Base-by-base conservation (phyloP, 1,139 yeast species). In the Scheffersomyces titani region DNA sequence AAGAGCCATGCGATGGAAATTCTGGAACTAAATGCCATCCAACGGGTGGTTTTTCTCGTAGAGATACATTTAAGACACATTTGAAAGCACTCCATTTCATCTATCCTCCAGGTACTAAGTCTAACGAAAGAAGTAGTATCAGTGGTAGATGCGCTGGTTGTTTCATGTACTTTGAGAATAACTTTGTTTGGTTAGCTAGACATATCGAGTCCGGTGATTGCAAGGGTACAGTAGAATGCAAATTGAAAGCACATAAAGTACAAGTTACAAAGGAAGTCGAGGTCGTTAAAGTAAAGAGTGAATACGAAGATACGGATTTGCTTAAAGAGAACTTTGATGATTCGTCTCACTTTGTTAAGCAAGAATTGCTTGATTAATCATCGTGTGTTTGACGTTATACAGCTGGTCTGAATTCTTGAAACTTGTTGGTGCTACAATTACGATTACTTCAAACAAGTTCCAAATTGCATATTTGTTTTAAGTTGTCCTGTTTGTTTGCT, bases 91-190 rank as follows among this genome's bases (percentile, higher is more conserved):
- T 84, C 53, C 88, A 84, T 69, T 84, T 84, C 65, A 78, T 82
- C 21, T 84, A 84, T 63, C 88, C 88, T 21, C 83, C 86, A 30
- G 87, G 87, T 2, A 83, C 87, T 6, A 80, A 78, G 61, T 76
- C 82, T 19, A 73, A 64, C 58, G 82, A 81, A 58, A 69, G 88
- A 56, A 73, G 70, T 58, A 65, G 69, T 51, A 73, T 74, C 30
- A 73, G 80, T 46, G 88, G 88, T 11, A 68, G 85, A 58, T 84
- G 88, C 70, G 85, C 85, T 36, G 86, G 87, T 52, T 84, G 88
- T 64, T 83, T 82, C 64, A 72, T 77, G 58, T 77, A 69, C 65
- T 84, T 82, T 60, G 74, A 75, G 50, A 79, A 75, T 59, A 83
- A 83, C 63, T 63, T 70, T 48, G 75, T 74, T 44, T 84, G 88